Evolutionary conservation across 257 asterid genomes (phyloP).

Genomic region (Nicotiana tomentosiformis): DNA sequence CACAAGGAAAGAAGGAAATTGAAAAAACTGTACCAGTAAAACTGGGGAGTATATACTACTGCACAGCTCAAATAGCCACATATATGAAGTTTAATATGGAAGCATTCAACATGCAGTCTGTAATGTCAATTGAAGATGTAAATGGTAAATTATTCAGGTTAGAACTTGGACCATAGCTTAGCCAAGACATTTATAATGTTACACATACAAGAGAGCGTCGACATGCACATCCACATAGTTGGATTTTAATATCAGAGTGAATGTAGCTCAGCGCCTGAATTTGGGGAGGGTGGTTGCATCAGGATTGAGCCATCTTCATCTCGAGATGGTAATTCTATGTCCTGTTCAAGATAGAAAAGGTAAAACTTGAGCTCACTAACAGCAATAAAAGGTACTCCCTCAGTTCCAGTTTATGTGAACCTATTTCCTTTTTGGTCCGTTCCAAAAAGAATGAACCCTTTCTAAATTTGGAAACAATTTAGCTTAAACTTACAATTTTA

Average conservation of each 20-base stretch:
- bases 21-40: neutral
- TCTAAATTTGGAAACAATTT: too few species aligned
- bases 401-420: too few species aligned
- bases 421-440: too few species aligned
- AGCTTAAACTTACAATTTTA: too few species aligned
- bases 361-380: neutral
- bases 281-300: constrained; percentile 11
- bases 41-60: neutral
- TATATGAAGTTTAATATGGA: neutral
- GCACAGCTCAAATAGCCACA: neutral
- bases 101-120: constrained; percentile 2
- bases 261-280: constrained; percentile 1
- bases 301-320: constrained; percentile 10
- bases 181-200: neutral
- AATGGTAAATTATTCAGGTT: neutral
- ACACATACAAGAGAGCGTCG: neutral
- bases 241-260: neutral
- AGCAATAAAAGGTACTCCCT: neutral
- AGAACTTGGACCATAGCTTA: neutral
- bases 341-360: constrained; percentile 6
- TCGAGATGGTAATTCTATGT: constrained; percentile 4
- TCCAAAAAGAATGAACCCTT: too few species aligned
- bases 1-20: neutral
- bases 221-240: neutral
- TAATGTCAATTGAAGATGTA: neutral